Base-by-base conservation (phyloP, 176 grass and related monocot genomes). In the Avena atlantica region DNA sequence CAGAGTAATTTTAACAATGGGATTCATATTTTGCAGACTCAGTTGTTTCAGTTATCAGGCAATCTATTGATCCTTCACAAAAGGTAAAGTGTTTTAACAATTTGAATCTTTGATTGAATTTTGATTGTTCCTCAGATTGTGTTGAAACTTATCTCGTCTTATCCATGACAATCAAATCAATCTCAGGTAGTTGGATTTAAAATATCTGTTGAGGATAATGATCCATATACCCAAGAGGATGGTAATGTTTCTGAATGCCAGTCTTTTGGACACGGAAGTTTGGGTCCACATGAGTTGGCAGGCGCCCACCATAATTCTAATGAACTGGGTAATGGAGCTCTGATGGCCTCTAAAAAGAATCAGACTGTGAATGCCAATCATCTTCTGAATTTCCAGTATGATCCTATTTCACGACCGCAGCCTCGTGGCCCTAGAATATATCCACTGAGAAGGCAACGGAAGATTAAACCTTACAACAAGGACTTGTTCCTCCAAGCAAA, bases 401-500 rank as follows among this genome's bases (percentile, higher is more conserved):
- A 99, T 91, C 94, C 97, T 51, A 99, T 99, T 90, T 91, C 92
- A 85, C 92, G 94, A n/a, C 81, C 85, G 21, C 86, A 86, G 44
- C 86, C 86, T 29, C 81, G 91, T 79, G 87, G 81, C 59, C 84
- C 90, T 77, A 90, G 88, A 85, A 67, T 85, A 75, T 79, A 91
- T 94, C 88, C 93, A 81, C 85, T 91, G n/a, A 98, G 92, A 90
- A 91, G 91, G 80, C 92, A 92, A 62, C 88, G 79, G 71, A 98
- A 94, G 87, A 94, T 94, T 86, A 94, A 93, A 88, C 97, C 94
- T 79, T 98, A 98, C 85, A 96, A 98, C 76, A 98, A 94, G 74
- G 97, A 98, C 56, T 80, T 96, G 68, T 98, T 98, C 72, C 89
- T 98, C 77, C 97, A 98, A 89, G 97, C 97, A 88, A 98, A 98